Percentiles rank a stretch among this genome's conserved stretches.
Evolutionary conservation across 2,329 filamentous ascomycete species (phyloP).

Genomic region (Neoascochyta sp.): DNA sequence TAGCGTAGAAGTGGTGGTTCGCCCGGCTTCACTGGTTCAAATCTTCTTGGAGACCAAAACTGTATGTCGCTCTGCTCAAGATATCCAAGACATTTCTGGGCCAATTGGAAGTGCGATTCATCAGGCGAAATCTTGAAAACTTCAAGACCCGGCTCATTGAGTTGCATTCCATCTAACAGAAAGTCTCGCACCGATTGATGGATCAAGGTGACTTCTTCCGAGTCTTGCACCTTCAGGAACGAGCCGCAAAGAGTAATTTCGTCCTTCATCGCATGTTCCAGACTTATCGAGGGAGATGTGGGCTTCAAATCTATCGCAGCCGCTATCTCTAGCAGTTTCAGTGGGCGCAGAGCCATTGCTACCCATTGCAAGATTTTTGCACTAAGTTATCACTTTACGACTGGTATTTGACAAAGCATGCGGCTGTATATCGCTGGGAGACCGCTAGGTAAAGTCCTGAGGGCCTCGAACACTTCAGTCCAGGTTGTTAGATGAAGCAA

Average conservation of each 20-base stretch:
- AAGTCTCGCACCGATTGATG: constrained; percentile 34
- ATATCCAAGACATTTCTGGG: constrained; percentile 3
- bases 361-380: constrained; percentile 26
- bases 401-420: constrained; percentile 24
- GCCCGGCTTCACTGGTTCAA: too few species aligned
- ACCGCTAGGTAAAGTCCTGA: constrained; percentile 19
- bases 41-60: neutral
- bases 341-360: constrained; percentile 20
- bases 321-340: constrained; percentile 23
- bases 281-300: constrained; percentile 6
- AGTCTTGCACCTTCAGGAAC: constrained; percentile 19
- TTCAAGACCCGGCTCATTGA: constrained; percentile 5
- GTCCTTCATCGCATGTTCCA: constrained; percentile 12
- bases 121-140: constrained; percentile 4
- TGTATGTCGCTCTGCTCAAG: constrained; percentile 6
- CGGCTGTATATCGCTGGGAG: constrained; percentile 27
- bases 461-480: constrained; percentile 4
- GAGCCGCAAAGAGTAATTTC: constrained; percentile 14
- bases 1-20: constrained; percentile 6
- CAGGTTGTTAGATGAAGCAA: constrained; percentile 8
- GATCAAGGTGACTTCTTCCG: constrained; percentile 19
- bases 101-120: constrained; percentile 5
- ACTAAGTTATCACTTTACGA: constrained; percentile 8
- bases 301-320: constrained; percentile 10
- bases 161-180: constrained; percentile 10